Evolutionary conservation across 805 yeast species (phyloP).

Genomic region (Candida anglica): DNA sequence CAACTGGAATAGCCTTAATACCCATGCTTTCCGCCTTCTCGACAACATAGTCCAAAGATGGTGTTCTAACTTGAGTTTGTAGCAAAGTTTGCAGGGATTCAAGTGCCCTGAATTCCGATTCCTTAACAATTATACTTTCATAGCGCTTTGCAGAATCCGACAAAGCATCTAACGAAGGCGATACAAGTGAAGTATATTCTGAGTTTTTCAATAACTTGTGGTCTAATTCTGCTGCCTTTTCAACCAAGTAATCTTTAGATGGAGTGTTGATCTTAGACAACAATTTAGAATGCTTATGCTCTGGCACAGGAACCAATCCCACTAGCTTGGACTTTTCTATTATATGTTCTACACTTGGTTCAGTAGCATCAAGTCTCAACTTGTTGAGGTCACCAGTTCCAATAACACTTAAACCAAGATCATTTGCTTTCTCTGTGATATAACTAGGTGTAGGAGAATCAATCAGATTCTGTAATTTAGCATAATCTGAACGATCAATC

Average conservation of each 20-base stretch:
- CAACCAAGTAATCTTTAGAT: slow-evolving; percentile 16
- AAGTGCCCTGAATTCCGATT: neutral
- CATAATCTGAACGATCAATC: slow-evolving; percentile 10
- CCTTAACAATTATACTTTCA: neutral
- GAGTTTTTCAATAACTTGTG: slow-evolving; percentile 8
- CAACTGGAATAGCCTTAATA: slow-evolving; percentile 3
- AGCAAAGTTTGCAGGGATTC: neutral
- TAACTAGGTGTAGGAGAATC: slow-evolving; percentile 17
- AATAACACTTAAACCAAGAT: slow-evolving; percentile 12
- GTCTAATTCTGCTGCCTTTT: slow-evolving; percentile 16
- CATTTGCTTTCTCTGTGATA: slow-evolving; percentile 11
- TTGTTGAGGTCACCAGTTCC: neutral
- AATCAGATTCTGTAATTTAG: slow-evolving; percentile 7
- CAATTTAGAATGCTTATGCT: slow-evolving; percentile 7
- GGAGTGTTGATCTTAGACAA: slow-evolving; percentile 12
- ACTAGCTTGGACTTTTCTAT: slow-evolving; percentile 5
- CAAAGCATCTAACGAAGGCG: neutral
- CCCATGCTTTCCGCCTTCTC: slow-evolving; percentile 20
- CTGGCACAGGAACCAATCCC: slow-evolving; percentile 2
- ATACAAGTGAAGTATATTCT: slow-evolving; percentile 9
- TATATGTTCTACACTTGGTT: slow-evolving; percentile 13
- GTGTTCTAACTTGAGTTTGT: neutral
- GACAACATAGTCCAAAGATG: slow-evolving; percentile 14
- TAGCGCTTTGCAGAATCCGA: neutral
- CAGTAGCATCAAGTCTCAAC: slow-evolving; percentile 5